A percentile compares a stretch with the other conserved stretches of the same genome.
Conservation (phyloP, 2,329 filamentous ascomycete species). For the Trichoderma arundinaceum region DNA sequence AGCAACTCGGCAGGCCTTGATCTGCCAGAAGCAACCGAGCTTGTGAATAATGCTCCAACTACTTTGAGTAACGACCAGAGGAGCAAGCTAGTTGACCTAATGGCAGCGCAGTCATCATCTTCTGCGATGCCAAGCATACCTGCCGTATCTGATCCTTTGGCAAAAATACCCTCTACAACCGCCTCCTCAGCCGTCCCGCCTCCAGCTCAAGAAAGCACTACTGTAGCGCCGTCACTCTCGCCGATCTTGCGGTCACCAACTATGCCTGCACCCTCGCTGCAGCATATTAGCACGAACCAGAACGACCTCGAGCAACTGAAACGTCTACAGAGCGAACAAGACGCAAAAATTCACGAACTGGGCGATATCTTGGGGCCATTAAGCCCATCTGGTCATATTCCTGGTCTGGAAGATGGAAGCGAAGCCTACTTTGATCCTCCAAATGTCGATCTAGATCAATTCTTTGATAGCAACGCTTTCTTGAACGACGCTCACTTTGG, state of each 20-base stretch:
- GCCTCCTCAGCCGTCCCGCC: constrained; percentile 40
- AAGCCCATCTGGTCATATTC: constrained; percentile 78
- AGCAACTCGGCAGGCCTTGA: constrained; percentile 55
- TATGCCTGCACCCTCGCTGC: constrained; percentile 58
- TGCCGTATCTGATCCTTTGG: constrained; percentile 32
- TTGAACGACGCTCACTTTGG: constrained; percentile 48
- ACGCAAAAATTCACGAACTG: constrained; percentile 75
- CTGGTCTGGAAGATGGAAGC: constrained; percentile 62
- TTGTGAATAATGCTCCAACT: constrained; percentile 62
- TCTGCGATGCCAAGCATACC: constrained; percentile 38
- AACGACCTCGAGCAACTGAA: constrained; percentile 80
- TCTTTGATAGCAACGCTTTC: constrained; percentile 53
- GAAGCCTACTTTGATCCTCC: constrained; percentile 46
- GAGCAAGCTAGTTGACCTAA: constrained; percentile 63
- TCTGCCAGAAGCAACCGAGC: constrained; percentile 55
- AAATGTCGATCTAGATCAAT: constrained; percentile 58
- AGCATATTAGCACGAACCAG: constrained; percentile 70
- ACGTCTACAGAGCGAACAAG: constrained; percentile 79
- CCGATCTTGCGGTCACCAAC: constrained; percentile 54
- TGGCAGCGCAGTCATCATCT: constrained; percentile 54
- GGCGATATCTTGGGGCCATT: constrained; percentile 77
- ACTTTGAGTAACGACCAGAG: constrained; percentile 63
- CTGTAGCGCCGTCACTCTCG: constrained; percentile 51
- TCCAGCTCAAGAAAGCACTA: constrained; percentile 36
- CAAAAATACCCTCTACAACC: constrained; percentile 33